Evolutionary conservation across 1,284 basidiomycete species (phyloP), one percentile per base, ranked within the genome.

Genomic region (Pseudomicrostroma phylloplanum): DNA sequence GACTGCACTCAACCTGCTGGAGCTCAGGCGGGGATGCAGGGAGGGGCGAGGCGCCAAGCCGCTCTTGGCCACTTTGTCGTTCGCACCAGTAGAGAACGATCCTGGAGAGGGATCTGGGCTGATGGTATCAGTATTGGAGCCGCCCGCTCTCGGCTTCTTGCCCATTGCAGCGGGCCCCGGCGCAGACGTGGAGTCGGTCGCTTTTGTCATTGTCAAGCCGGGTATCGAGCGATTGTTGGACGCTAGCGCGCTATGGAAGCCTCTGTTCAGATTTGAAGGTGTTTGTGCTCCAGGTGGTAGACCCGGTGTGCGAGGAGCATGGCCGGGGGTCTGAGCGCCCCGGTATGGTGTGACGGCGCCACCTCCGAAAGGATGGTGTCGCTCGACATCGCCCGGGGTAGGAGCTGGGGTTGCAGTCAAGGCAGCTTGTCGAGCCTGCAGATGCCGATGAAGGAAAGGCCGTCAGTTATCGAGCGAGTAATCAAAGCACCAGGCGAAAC

Each of bases 351-450:
- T 76, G n/a, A 73, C 71, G 3, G 67, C 71, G 6, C 74, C 74
- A 1, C 72, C 72, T 7, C 73, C 72, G 30, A 77, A 77, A 12
- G 74, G 74, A 56, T 76, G 67, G 49, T 71, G 70, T 55, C 70
- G 61, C 55, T 72, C 68, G 36, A 58, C 67, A 19, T 73, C 71
- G 15, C 65, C 59, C n/a, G 55, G 61, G n/a, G 67, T 48, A n/a
- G 57, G 42, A 40, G 60, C 56, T n/a, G 21, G 57, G 23, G 51
- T n/a, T 39, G 55, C 19, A 8, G 55, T 15, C 30, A 61, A 2
- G 13, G 30, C 2, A 12, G 58, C 48, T 6, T 57, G 21, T 12
- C 19, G 46, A 26, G 23, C 53, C 30, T 36, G 30, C 30, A 36
- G 30, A 36, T 36, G 30, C 9, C 30, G 30, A 36, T 3, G 9